Base-by-base conservation (phyloP, 2,329 filamentous ascomycete species). In the Setomelanomma holmii region DNA sequence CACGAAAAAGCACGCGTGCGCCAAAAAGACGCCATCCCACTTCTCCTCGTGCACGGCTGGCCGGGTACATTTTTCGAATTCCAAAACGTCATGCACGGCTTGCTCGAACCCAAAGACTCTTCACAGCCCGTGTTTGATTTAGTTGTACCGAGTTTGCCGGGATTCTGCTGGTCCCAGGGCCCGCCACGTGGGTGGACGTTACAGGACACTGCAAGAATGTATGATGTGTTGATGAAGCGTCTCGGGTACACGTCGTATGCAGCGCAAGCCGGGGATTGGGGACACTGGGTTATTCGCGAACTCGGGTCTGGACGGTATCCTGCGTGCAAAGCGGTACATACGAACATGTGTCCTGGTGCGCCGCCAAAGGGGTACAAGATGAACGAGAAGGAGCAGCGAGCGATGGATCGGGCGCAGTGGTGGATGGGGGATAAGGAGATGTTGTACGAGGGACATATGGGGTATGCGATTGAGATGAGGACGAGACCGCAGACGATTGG, bases 91-190 rank as follows among this genome's bases (percentile, higher is more conserved):
- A 76, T 76, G 56, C 54, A 67, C 42, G 61, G 71, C 21, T 55
- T 79, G 1, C 60, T 72, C 4, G 50, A 68, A 8, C 78, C 72
- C 1, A 45, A 61, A 4, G 49, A 60, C 19, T 16, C 47, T 57
- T 55, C 2, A 59, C 58, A 41, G 74, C 45, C 45, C 4, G 22
- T 79, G 0, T 87, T 86, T 59, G 79, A 86, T 53, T 74, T 86
- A 10, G 80, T 87, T 0, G 83, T 83, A 0, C 84, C 84, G 0
- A 84, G 81, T 5, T 71, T 87, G 1, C 84, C 84, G 0, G 61
- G 63, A 1, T 66, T 63, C 40, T 64, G 55, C 35, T 66, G 55
- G 55, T 62, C 56, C 6, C 60, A 60, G 51, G 55, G 61, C 6
- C 56, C 53, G 14, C 56, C 59, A 3, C 38, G 56, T 11, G 55